These are phyloP conservation scores for Zea luxurians DNA, from an alignment of 176 grass and related monocot species.

Conservation along the genomic window DNA sequence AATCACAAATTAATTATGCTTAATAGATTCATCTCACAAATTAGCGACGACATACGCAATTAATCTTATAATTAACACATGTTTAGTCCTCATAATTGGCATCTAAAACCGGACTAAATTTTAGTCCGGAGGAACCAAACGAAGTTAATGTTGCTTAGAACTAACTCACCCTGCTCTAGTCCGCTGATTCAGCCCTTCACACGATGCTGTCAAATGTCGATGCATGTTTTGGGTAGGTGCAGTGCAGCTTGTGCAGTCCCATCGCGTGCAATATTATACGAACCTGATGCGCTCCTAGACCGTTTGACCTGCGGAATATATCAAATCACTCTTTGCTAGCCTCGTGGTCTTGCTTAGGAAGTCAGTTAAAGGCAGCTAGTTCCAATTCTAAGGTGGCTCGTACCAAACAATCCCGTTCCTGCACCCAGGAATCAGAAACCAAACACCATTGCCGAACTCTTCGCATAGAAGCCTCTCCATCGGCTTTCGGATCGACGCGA, in stretches of 20 bases:
- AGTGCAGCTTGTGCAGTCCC: not conserved
- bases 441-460: not conserved
- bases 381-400: not conserved
- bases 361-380: not conserved
- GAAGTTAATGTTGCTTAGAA: no score
- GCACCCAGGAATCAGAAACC: not conserved
- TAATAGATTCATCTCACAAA: no score
- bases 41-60: no score
- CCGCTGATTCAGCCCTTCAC: no score
- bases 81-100: no score
- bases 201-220: not conserved
- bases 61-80: no score
- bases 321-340: not conserved
- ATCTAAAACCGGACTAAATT: no score
- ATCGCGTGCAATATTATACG: not conserved
- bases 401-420: slow-evolving; percentile 5
- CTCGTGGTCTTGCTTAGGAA: slow-evolving; percentile 7
- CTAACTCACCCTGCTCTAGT: no score
- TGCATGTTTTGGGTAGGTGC: not conserved
- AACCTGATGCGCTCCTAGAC: not conserved
- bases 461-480: not conserved
- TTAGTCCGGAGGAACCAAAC: no score
- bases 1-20: no score
- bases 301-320: not conserved
- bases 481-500: slow-evolving; percentile 6